A percentile compares a stretch with the other conserved stretches of the same genome.
These are phyloP conservation scores for Penicillium sp. DNA, from an alignment of 2,329 filamentous ascomycete genomes.

Conservation along the genomic window DNA sequence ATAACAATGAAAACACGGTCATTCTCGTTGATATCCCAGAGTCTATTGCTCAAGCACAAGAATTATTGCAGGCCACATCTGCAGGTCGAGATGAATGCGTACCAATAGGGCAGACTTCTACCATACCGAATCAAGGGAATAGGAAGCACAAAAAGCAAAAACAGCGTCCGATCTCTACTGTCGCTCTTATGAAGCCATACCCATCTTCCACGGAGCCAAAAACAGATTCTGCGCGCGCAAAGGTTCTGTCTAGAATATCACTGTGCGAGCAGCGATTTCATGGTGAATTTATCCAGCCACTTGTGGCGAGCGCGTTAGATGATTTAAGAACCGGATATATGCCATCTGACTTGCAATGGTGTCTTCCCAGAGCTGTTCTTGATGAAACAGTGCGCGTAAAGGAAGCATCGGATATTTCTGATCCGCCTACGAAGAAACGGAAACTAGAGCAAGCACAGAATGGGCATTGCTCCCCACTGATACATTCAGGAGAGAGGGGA, in stretches of 20 bases:
- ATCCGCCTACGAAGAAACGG: not conserved
- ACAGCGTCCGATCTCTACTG: constrained; percentile 45
- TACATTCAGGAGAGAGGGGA: not conserved
- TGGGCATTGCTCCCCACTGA: not conserved
- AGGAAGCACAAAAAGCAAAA: not conserved
- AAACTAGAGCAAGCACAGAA: not conserved
- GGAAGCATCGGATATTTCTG: not conserved
- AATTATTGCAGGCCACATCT: constrained; percentile 11
- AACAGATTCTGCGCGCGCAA: constrained; percentile 43
- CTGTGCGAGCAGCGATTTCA: constrained; percentile 34
- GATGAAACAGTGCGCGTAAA: not conserved
- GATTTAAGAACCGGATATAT: constrained; percentile 28
- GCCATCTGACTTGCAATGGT: constrained; percentile 31
- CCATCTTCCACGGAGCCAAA: constrained; percentile 52
- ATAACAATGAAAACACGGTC: constrained; percentile 46
- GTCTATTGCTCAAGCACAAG: constrained; percentile 59
- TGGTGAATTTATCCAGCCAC: constrained; percentile 22
- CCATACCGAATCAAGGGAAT: not conserved
- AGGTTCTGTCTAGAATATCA: constrained; percentile 39
- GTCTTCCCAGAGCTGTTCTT: constrained; percentile 24
- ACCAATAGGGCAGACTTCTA: not conserved
- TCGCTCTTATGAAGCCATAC: constrained; percentile 50
- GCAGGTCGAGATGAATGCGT: not conserved
- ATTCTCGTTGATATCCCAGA: constrained; percentile 60
- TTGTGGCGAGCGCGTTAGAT: constrained; percentile 42